Base-by-base conservation (phyloP, 805 yeast genomes). In the Ogataea pini region DNA sequence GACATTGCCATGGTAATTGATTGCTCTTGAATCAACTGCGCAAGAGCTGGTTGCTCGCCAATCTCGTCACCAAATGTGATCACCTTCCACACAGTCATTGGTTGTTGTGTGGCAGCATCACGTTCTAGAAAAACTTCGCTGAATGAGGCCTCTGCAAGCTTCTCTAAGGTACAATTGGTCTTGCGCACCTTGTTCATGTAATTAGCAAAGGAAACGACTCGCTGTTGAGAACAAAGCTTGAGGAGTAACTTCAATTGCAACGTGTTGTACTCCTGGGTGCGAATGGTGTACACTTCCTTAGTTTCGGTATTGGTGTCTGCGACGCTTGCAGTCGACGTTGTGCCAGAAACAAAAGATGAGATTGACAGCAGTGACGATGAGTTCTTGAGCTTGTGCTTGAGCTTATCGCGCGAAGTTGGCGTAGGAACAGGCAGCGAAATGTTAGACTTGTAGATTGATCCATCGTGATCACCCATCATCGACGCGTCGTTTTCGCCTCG, bases 361-460 rank as follows among this genome's bases (percentile, higher is more conserved):
- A 77, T 67, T 10, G 79, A 72, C 22, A 78, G 58, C 38, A 79
- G 60, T 3, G 83, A 77, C 2, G 77, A 67, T 24, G 79, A 75
- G 47, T 77, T 78, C 54, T 73, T 72, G 40, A 83, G 64, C 55
- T 79, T 83, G 49, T 73, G 71, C 53, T 75, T 72, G 44, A 83
- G 67, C 51, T 80, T 82, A 50, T 76, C 80, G 29, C 80, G 71
- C 13, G 86, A 76, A 10, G 72, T 73, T 32, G 75, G 77, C 48
- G 77, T 79, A 6, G 85, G 82, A 3, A 77, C 71, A 1, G 88
- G 89, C 47, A 79, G 63, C 3, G 87, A 82, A 13, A 83, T 82
- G 66, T 69, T 71, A 7, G 68, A 58, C 48, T 69, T 70, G 45
- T 65, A 70, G 39, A 64, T 29, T 14, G 36, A 14, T n/a, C 20